Evolutionary conservation across 2,329 filamentous ascomycete genomes (phyloP).

Genomic region (Diaporthe nobilis): DNA sequence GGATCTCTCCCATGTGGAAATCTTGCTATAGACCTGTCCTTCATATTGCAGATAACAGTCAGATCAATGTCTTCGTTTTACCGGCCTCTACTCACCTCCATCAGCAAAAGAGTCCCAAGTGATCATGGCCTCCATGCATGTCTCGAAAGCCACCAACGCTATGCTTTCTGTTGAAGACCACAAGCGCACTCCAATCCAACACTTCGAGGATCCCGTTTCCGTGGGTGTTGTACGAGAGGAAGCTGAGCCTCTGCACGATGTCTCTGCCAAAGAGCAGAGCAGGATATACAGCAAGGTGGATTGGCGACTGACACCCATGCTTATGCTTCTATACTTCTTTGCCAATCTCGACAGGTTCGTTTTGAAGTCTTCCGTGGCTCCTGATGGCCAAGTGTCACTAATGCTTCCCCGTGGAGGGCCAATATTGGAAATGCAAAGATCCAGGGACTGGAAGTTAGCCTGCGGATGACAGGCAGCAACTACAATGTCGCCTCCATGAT

Average conservation of each 20-base stretch:
- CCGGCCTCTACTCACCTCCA: neutral
- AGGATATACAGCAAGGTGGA: slow-evolving; percentile 49
- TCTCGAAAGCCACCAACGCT: neutral
- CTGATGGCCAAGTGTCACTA: neutral
- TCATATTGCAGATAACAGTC: neutral
- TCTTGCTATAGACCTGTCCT: neutral
- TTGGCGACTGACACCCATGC: slow-evolving; percentile 55
- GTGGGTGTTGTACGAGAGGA: neutral
- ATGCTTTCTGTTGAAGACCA: neutral
- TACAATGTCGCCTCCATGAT: slow-evolving; percentile 60
- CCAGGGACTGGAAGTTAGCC: slow-evolving; percentile 58
- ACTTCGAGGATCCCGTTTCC: neutral
- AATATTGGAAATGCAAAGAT: slow-evolving; percentile 66
- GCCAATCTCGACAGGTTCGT: slow-evolving; percentile 63
- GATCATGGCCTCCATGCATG: neutral
- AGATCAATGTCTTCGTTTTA: neutral
- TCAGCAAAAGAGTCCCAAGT: neutral
- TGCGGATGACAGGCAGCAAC: slow-evolving; percentile 57
- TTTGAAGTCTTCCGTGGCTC: neutral
- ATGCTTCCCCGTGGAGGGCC: slow-evolving; percentile 65
- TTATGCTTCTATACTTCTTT: slow-evolving; percentile 69
- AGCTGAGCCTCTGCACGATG: neutral
- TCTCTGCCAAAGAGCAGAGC: neutral
- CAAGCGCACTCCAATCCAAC: neutral
- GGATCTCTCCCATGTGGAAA: neutral